Percentiles rank a stretch among this genome's conserved stretches.
Conservation (phyloP, 2,329 filamentous ascomycete genomes). For the Ophiobolus disseminans region DNA sequence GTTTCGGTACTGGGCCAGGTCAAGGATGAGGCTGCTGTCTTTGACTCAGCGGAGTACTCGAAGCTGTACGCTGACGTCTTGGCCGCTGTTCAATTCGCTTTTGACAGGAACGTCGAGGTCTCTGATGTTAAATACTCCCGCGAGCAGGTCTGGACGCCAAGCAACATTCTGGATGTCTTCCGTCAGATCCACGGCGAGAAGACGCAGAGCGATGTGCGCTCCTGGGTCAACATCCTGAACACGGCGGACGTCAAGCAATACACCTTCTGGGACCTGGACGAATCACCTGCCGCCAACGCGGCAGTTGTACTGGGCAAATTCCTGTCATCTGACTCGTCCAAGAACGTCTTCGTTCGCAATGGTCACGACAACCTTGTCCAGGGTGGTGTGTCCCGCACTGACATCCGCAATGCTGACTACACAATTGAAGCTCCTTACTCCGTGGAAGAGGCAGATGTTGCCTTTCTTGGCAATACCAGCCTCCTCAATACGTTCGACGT, state of each 20-base stretch:
- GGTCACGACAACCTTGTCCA: conserved; percentile 69
- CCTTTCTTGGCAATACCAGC: conserved; percentile 79
- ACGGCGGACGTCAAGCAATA: conserved; percentile 74
- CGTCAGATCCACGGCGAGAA: conserved; percentile 54
- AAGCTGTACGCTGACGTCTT: conserved; percentile 90
- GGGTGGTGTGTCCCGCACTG: conserved; percentile 82
- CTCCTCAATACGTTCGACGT: conserved; percentile 81
- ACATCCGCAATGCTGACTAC: conserved; percentile 83
- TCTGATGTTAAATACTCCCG: conserved; percentile 91
- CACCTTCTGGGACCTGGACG: conserved; percentile 90
- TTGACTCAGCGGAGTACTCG: conserved; percentile 80
- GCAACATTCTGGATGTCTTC: conserved; percentile 58
- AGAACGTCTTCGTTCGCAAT: conserved; percentile 67
- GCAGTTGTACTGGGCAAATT: conserved; percentile 68
- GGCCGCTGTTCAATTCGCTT: conserved; percentile 76
- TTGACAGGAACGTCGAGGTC: conserved; percentile 67
- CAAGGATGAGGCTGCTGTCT: conserved; percentile 71
- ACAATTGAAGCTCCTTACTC: conserved; percentile 85
- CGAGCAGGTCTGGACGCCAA: conserved; percentile 68
- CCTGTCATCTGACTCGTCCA: conserved; percentile 65
- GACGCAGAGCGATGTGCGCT: conserved; percentile 52
- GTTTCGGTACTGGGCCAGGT: conserved; percentile 93
- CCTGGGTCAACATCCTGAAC: conserved; percentile 61
- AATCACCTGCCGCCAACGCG: conserved; percentile 70
- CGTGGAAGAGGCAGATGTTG: conserved; percentile 78